Conservation (phyloP, 257 asterid species). For the Solanum peruvianum region DNA sequence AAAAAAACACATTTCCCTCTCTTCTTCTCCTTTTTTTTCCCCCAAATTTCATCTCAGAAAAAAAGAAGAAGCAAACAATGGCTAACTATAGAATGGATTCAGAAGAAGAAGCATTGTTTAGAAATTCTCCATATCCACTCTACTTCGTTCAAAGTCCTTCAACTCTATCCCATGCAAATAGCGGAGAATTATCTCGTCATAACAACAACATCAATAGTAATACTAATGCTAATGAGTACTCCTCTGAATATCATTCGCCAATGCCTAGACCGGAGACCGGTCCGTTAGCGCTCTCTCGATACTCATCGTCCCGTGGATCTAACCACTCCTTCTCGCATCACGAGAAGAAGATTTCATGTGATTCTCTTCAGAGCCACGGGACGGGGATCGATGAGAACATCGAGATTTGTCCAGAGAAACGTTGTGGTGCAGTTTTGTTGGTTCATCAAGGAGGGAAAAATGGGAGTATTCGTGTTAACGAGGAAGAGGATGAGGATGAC, state of each 20-base stretch:
- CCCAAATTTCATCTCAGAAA: not conserved
- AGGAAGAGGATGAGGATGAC: not conserved
- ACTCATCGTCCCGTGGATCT: slow-evolving; percentile 56
- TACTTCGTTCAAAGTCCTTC: slow-evolving; percentile 77
- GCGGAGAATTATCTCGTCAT: not conserved
- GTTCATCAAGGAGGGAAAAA: not conserved
- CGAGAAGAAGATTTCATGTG: slow-evolving; percentile 12
- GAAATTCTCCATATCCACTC: slow-evolving; percentile 36
- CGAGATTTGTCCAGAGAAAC: not conserved
- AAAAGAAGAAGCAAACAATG: slow-evolving; percentile 2
- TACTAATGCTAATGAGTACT: not conserved
- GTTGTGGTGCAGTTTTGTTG: not conserved
- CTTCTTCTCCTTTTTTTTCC: not conserved
- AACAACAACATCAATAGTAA: not conserved
- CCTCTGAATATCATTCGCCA: slow-evolving; percentile 4
- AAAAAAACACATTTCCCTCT: not conserved
- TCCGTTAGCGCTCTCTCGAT: slow-evolving; percentile 21
- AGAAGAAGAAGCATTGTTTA: slow-evolving; percentile 61
- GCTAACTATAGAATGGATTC: slow-evolving; percentile 22
- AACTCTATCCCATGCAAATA: slow-evolving; percentile 32
- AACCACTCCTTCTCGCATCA: slow-evolving; percentile 25
- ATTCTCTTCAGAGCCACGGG: slow-evolving; percentile 4
- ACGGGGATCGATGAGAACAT: not conserved
- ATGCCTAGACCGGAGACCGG: not conserved
- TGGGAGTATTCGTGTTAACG: not conserved